Evolutionary conservation across 2,329 filamentous ascomycete genomes (phyloP).

Genomic region (Leptographium radiaticola): DNA sequence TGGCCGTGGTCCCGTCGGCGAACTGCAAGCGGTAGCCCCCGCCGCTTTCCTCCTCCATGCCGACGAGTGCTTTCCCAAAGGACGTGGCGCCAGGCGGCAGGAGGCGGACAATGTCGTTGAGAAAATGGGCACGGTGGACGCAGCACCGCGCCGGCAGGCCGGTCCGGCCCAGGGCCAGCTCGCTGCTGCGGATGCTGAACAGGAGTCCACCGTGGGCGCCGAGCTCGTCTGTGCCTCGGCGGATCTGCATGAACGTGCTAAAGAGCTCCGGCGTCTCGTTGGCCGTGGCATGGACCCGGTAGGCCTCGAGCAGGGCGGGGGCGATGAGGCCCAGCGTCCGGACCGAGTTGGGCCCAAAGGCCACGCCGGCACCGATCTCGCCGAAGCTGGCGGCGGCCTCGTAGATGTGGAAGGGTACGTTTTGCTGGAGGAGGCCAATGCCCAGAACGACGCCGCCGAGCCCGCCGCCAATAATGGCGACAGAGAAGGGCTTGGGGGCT

Average conservation of each 20-base stretch:
- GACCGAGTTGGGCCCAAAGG: conserved; percentile 19
- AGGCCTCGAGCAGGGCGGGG: conserved; percentile 13
- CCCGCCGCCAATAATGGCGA: conserved; percentile 24
- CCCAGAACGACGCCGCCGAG: conserved; percentile 22
- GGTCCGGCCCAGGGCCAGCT: background rate
- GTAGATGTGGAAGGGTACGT: conserved; percentile 10
- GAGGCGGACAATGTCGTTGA: background rate
- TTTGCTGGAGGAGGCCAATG: conserved; percentile 20
- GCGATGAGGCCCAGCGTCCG: conserved; percentile 17
- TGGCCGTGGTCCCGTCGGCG: conserved; percentile 14
- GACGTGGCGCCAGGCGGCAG: background rate
- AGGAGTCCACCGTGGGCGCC: background rate
- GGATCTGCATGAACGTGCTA: background rate
- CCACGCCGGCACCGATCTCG: conserved; percentile 21
- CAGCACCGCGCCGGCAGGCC: background rate
- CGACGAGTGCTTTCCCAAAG: background rate
- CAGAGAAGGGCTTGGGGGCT: background rate
- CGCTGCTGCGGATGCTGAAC: background rate
- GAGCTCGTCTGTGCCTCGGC: background rate
- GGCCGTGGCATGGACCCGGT: background rate
- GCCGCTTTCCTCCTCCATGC: background rate
- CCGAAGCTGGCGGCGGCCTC: conserved; percentile 19
- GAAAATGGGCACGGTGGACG: background rate
- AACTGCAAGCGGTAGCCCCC: conserved; percentile 10
- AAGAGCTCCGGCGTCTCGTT: background rate